Evolutionary conservation across 1,284 basidiomycete species (phyloP), one percentile per base, ranked within the genome.

Genomic region (Mycena sp.): DNA sequence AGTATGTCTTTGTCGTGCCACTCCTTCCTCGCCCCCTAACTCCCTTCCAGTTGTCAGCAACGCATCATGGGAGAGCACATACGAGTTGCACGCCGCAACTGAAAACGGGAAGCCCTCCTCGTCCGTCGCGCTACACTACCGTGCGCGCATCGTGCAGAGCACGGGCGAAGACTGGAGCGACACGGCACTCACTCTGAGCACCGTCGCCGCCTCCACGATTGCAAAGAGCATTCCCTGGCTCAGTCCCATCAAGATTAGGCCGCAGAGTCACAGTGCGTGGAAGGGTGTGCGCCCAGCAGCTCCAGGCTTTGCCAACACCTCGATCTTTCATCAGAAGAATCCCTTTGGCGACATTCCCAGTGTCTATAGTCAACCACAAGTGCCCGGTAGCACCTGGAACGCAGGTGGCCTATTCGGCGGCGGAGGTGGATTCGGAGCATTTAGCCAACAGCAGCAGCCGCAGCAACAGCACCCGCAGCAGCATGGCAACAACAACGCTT

Each of bases 81-180:
- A 89, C 70, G 87, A 89, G 55, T 77, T 89, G 0, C 81, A 85
- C 58, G 85, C 85, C 0, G 80, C 78, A 0, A 83, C 82, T 0
- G 76, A 78, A 14, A 78, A 78, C 21, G 81, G 81, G 0, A 77
- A 80, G 61, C 81, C 83, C 5, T 77, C 80, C 0, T 69, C 78
- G 4, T 73, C 78, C 0, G 80, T 87, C 23, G 68, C 80, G 0
- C 76, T 90, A 2, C 82, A 86, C 64, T 88, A 87, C 68, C 82
- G 84, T 23, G 86, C 87, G 0, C 77, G 77, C 32, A 78, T 89
- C 58, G 74, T 73, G 0, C 87, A 90, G 68, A 74, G 70, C 62
- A 87, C 87, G 0, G 87, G 87, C 10, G 88, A 89, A 69, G 84
- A 87, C 63, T 90, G 87, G 87, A 77, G 68, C 14, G 76, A 80